Percentiles rank a stretch among this genome's conserved stretches.
Conservation (phyloP, 1,284 basidiomycete genomes). For the Leccinum ponderosum region DNA sequence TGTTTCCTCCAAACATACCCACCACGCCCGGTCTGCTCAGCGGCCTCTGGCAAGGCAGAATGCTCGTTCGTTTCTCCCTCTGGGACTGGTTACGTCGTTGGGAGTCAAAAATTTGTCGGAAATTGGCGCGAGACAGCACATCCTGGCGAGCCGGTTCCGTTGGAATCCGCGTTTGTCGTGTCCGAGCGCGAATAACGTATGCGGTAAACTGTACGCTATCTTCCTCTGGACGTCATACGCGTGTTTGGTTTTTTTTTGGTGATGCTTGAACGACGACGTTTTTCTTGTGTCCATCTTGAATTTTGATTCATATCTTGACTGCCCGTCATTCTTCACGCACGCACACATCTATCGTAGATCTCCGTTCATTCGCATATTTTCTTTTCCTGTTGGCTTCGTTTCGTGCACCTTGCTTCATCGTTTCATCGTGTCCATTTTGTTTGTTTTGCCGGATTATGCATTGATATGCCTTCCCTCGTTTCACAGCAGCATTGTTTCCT, state of each 20-base stretch:
- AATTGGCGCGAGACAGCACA: slow-evolving; percentile 56
- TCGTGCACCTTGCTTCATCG: slow-evolving; percentile 6
- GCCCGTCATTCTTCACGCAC: slow-evolving; percentile 13
- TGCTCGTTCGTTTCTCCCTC: slow-evolving; percentile 41
- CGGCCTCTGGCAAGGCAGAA: slow-evolving; percentile 61
- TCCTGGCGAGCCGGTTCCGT: slow-evolving; percentile 41
- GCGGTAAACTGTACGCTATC: neutral
- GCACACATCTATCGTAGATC: slow-evolving; percentile 23
- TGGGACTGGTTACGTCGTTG: slow-evolving; percentile 68
- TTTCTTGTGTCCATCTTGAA: slow-evolving; percentile 7
- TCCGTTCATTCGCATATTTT: slow-evolving; percentile 11
- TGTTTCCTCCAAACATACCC: slow-evolving; percentile 41
- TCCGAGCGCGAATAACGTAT: slow-evolving; percentile 38
- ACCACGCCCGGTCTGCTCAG: slow-evolving; percentile 52
- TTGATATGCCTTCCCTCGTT: neutral
- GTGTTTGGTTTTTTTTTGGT: slow-evolving; percentile 1
- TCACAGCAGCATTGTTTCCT: slow-evolving; percentile 1
- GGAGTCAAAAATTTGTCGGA: slow-evolving; percentile 64
- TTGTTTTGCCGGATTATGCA: slow-evolving; percentile 1
- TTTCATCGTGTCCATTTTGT: neutral
- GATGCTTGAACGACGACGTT: slow-evolving; percentile 6
- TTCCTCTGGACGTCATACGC: neutral
- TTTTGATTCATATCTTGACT: slow-evolving; percentile 12
- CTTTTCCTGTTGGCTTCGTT: slow-evolving; percentile 1
- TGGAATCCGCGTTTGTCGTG: slow-evolving; percentile 62